Evolutionary conservation across 1,284 basidiomycete species (phyloP).

Genomic region (Cryptococcus neoformans): DNA sequence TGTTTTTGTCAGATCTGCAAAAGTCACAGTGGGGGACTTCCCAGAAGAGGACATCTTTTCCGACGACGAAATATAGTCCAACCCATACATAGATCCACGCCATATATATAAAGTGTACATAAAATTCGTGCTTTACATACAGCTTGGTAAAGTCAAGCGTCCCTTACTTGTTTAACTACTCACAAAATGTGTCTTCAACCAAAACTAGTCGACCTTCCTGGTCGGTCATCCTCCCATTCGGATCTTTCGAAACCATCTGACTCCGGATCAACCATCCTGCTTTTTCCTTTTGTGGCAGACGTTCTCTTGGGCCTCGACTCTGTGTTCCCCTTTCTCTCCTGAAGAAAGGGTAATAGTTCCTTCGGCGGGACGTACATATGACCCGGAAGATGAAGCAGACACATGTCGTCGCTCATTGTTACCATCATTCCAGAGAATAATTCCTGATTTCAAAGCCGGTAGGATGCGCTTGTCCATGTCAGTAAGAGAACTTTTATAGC

Average conservation of each 20-base stretch:
- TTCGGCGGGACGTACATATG: neutral
- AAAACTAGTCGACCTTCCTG: neutral
- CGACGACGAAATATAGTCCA: conserved; percentile 73
- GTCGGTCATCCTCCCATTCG: too few species aligned
- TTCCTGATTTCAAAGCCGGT: neutral
- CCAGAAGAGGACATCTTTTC: conserved; percentile 68
- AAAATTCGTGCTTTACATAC: neutral
- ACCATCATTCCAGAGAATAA: neutral
- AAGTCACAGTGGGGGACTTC: conserved; percentile 79
- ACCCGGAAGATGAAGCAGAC: neutral
- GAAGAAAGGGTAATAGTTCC: neutral
- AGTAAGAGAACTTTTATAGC: neutral
- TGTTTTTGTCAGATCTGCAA: conserved; percentile 82
- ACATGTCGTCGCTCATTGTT: neutral
- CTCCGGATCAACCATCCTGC: neutral
- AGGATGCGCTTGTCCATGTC: neutral
- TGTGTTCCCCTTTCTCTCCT: neutral
- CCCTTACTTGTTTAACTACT: too few species aligned
- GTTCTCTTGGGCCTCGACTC: neutral
- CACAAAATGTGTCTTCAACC: neutral
- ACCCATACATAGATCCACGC: conserved; percentile 15
- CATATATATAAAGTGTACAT: neutral
- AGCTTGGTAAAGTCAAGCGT: neutral
- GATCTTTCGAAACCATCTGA: too few species aligned
- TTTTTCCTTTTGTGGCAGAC: neutral